Evolutionary conservation across 345 rosid species (phyloP).

Genomic region (Gossypium bickii): DNA sequence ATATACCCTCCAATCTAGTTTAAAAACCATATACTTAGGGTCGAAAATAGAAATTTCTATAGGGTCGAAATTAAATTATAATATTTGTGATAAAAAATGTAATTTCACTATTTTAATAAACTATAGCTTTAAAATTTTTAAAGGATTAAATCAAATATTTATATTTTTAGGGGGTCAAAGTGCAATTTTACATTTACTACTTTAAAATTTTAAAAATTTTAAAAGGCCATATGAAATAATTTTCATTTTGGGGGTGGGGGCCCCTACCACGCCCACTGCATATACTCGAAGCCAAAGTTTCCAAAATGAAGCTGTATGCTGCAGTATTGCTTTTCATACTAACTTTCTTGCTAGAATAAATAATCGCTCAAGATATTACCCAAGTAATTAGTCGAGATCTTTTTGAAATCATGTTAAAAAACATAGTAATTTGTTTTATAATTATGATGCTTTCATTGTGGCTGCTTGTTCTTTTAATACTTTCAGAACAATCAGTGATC

Average conservation of each 20-base stretch:
- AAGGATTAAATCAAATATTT: too few species aligned
- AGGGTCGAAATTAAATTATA: too few species aligned
- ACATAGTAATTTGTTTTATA: slow-evolving; percentile 17
- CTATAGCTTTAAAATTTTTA: too few species aligned
- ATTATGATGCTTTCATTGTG: slow-evolving; percentile 14
- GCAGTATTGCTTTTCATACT: background rate
- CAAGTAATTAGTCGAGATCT: background rate
- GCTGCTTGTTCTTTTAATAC: slow-evolving; percentile 24
- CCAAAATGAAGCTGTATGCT: background rate
- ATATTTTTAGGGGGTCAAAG: too few species aligned
- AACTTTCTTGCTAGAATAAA: background rate
- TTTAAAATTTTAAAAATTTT: too few species aligned
- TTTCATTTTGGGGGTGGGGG: too few species aligned
- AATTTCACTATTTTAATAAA: too few species aligned
- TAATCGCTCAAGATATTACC: slow-evolving; percentile 12
- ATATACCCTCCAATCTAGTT: background rate
- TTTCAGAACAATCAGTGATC: slow-evolving; percentile 29
- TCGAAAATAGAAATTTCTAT: too few species aligned
- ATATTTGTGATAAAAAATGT: too few species aligned
- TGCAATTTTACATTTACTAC: too few species aligned
- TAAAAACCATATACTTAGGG: background rate
- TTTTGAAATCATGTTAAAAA: slow-evolving; percentile 22
- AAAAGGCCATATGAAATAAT: too few species aligned
- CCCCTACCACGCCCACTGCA: background rate
- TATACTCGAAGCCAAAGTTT: background rate